Evolutionary conservation across 2,329 filamentous ascomycete genomes (phyloP), one percentile per base, ranked within the genome.

Genomic region (Meredithiella fracta): DNA sequence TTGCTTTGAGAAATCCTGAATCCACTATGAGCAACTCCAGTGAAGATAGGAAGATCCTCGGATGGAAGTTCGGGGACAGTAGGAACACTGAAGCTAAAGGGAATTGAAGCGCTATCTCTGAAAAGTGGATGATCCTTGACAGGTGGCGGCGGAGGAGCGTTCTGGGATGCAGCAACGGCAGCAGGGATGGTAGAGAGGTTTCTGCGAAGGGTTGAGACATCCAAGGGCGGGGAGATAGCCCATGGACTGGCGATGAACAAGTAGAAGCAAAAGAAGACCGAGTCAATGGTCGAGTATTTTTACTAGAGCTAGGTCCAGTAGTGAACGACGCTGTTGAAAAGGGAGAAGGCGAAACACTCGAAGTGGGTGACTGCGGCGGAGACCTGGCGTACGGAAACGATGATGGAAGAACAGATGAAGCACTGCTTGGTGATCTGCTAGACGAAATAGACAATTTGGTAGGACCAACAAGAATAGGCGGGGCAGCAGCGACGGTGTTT

Each of bases 401-500:
- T 26, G 44, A 9, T 8, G 44, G 44, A 3, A 49, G 22, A 14
- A 38, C 47, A 47, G 47, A 56, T 15, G 47, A 51, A 14, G 25
- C 47, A 25, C 44, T 25, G 31, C 60, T 49, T 49, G 44, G 44
- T 49, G 44, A 7, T 25, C 44, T n/a, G 25, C 44, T 49, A 17
- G 60, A 59, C 7, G 59, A 25, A 11, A 63, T 58, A 3, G 56
- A 23, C 17, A 54, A 57, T 60, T 63, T 37, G 64, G 65, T 44
- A 63, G 62, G 17, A 64, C 62, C 47, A 58, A 60, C 51, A 62
- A 52, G 73, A 60, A 80, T 76, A 37, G 79, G 79, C 58, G 75
- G 75, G 65, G 77, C 73, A 51, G 75, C 75, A 62, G 76, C 72
- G 53, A 73, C 68, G 37, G 76, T 78, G 65, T 81, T 73, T 63